Evolutionary conservation across 2,329 filamentous ascomycete species (phyloP), one percentile per base, ranked within the genome.

Genomic region (Monilinia aucupariae): DNA sequence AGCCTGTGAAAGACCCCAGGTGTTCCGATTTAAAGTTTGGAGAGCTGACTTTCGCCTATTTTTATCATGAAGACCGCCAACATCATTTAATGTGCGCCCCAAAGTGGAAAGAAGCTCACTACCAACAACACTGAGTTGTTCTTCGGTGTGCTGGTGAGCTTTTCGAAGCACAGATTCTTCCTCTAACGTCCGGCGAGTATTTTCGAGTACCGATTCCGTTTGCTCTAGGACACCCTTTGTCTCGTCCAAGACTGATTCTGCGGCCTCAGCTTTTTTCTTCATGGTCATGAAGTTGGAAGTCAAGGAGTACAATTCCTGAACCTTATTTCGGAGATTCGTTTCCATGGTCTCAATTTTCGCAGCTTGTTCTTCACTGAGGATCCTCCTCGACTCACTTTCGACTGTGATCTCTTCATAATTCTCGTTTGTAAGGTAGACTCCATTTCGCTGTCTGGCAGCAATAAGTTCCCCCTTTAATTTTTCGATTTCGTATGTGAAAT

Each of bases 331-430:
- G 61, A 99, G 80, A 71, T 94, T 96, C 45, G 84, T 84, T 74
- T 99, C 94, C 78, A 97, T 88, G 0, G 91, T 92, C 73, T 96
- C 91, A 53, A 99, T 92, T 75, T 91, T 93, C 69, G 93, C 92
- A 9, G 87, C 84, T 72, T 97, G 93, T 74, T 99, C 94, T 71
- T 97, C 93, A 68, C 88, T 89, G 47, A 97, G 82, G 66, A 97
- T 97, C 15, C 91, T 83, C 59, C 92, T 84, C 2, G 93, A 96
- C 75, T 99, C 94, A 75, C 90, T 97, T 74, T 96, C 88, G 6
- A 90, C 89, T 0, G 87, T 93, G 77, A 99, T 89, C 70, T 96
- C 90, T 73, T 97, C 93, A 72, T 92, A 97, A 20, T 85, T 85
- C 64, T 96, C 92, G 63, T 91, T 89, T 0, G 93, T 89, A 41